phyloP scores from a whole-genome alignment of 495 filamentous ascomycete species.

The Penicillium angulare region DNA sequence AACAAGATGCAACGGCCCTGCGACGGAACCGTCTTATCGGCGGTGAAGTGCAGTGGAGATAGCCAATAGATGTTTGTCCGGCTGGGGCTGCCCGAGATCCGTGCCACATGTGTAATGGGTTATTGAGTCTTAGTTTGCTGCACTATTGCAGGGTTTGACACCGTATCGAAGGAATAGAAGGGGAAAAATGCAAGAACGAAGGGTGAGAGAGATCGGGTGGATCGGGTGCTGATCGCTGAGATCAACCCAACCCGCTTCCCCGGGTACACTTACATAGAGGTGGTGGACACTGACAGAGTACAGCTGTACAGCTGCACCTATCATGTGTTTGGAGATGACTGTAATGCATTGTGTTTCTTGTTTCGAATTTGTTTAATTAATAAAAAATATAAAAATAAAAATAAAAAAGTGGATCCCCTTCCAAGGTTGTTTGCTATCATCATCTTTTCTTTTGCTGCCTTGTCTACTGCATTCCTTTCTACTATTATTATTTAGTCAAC shows the following conservation, averaged over 20 bases:
- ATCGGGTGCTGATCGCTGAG: conserved; percentile 13
- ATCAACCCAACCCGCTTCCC: conserved; percentile 15
- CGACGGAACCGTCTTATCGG: conserved; percentile 3
- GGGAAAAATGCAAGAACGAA: neutral
- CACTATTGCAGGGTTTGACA: too few relatives aligned
- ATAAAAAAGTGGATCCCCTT: too few relatives aligned
- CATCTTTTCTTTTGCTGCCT: neutral
- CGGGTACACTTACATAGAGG: too few relatives aligned
- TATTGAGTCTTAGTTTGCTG: too few relatives aligned
- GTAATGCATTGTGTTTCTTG: neutral
- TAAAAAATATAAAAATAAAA: too few relatives aligned
- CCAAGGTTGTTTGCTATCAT: too few relatives aligned
- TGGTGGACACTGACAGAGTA: neutral
- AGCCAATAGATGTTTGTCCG: too few relatives aligned
- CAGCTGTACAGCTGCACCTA: neutral
- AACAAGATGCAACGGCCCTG: conserved; percentile 13
- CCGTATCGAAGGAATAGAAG: too few relatives aligned
- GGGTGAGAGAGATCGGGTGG: conserved; percentile 3
- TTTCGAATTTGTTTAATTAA: too few relatives aligned
- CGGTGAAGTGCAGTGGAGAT: neutral
- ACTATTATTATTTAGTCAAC: neutral
- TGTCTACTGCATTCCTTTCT: neutral
- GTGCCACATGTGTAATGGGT: too few relatives aligned
- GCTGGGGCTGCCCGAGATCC: too few relatives aligned
- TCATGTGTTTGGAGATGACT: too few relatives aligned